Evolutionary conservation across 1,284 basidiomycete genomes (phyloP).

Genomic region (Ustilago trichophora): DNA sequence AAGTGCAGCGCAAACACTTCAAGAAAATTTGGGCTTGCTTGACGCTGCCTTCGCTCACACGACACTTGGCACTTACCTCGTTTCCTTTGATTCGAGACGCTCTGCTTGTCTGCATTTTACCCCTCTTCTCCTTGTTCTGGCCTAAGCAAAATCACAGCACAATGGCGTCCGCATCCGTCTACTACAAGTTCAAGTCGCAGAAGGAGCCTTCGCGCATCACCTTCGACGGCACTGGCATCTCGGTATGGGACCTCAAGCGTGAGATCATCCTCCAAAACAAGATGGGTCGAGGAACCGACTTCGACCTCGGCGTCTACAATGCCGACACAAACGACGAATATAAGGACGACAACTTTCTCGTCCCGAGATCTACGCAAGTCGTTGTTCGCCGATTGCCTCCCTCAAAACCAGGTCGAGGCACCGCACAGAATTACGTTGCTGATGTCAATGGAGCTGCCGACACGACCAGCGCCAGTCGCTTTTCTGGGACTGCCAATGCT

Average conservation of each 20-base stretch:
- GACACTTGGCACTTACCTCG: not conserved
- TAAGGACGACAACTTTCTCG: constrained; percentile 87
- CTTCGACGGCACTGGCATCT: constrained; percentile 98
- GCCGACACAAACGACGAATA: constrained; percentile 73
- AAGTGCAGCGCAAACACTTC: not conserved
- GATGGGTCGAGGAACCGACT: constrained; percentile 94
- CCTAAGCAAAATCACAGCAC: constrained; percentile 7
- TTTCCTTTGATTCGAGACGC: constrained; percentile 4
- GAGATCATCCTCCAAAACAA: constrained; percentile 97
- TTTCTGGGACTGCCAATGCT: constrained; percentile 32
- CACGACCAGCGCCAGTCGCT: constrained; percentile 21
- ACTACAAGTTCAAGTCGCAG: constrained; percentile 97
- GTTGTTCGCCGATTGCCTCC: constrained; percentile 89
- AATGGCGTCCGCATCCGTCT: constrained; percentile 72
- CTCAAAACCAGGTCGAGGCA: constrained; percentile 86
- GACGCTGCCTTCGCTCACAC: constrained; percentile 1
- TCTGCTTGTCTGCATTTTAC: not conserved
- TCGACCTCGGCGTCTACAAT: constrained; percentile 84
- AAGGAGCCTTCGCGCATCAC: constrained; percentile 92
- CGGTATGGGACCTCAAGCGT: constrained; percentile 98
- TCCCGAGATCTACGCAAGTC: constrained; percentile 93
- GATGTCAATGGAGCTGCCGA: constrained; percentile 67
- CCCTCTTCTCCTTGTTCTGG: no score
- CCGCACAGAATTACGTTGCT: constrained; percentile 83
- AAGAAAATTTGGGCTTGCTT: constrained; percentile 4